These are phyloP conservation scores for Zygoascus tannicola DNA, from an alignment of 805 yeast genomes.

Conservation along the genomic window DNA sequence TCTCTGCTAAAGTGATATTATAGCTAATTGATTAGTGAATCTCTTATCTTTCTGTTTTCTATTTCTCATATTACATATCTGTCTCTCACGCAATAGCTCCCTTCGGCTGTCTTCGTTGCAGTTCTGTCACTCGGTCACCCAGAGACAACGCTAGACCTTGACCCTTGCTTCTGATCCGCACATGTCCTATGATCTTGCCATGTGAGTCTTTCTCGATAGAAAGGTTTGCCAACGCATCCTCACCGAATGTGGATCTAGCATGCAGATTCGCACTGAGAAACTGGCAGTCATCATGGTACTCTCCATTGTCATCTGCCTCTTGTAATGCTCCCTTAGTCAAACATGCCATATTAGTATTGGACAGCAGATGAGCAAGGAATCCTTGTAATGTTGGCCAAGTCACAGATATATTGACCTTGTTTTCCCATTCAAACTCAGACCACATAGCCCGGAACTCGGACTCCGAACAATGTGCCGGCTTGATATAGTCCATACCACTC, in stretches of 20 bases:
- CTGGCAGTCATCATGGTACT: conserved; percentile 47
- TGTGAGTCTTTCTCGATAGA: conserved; percentile 75
- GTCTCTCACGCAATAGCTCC: not conserved
- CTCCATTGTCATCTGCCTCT: conserved; percentile 19
- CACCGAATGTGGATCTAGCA: conserved; percentile 90
- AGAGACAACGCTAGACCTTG: conserved; percentile 93
- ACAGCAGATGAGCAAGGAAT: conserved; percentile 65
- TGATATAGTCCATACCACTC: conserved; percentile 94
- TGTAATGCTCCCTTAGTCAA: conserved; percentile 81
- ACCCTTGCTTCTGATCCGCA: conserved; percentile 92
- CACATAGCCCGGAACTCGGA: conserved; percentile 92
- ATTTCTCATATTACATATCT: too few species aligned
- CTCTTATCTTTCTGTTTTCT: too few species aligned
- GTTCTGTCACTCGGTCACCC: conserved; percentile 85
- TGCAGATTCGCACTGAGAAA: conserved; percentile 92
- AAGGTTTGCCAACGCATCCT: conserved; percentile 92
- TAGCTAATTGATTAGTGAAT: not conserved
- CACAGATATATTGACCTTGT: conserved; percentile 69
- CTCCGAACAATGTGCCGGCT: conserved; percentile 87
- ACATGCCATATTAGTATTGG: conserved; percentile 88
- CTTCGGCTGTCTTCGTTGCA: conserved; percentile 37
- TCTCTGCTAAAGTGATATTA: too few species aligned
- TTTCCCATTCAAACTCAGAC: conserved; percentile 99
- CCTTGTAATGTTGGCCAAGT: conserved; percentile 56
- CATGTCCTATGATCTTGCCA: conserved; percentile 84